Base-by-base conservation (phyloP, 345 rosid genomes). In the Boechera retrofracta region DNA sequence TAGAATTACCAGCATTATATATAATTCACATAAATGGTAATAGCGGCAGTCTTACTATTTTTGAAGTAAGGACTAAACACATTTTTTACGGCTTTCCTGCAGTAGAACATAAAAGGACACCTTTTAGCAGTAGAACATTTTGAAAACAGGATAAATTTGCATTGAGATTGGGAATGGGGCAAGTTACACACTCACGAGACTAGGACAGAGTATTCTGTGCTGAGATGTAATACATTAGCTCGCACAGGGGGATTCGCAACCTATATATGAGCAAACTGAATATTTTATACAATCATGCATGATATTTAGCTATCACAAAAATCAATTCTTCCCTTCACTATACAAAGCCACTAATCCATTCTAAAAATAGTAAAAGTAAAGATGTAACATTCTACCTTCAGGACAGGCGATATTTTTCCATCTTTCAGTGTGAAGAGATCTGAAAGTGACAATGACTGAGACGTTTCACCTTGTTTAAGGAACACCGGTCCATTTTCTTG, bases 241-340 rank as follows among this genome's bases (percentile, higher is more conserved):
- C 99, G 85, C 47, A 94, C 98, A 67, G 98, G 96, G 61, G 98
- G 98, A 62, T 84, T 76, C 35, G 91, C 98, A 24, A 80, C 93
- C 98, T 91, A 74, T 63, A 77, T 7, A 74, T 35, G 45, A 81
- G 18, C 38, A 64, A 45, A 55, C 48, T 32, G 15, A 49, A 63
- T 13, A 52, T 9, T 28, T 15, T 15, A 61, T 15, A 5, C 26
- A 72, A 72, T 48, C 31, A 48, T 45, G 61, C 31, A 71, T 13
- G 24, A 31, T 33, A 57, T 66, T 41, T 55, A 66, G 79, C 60
- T 59, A 65, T 44, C 15, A 3, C 5, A 63, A 65, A 6, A 13
- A 3, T 1, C 1, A 63, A 9, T 4, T 13, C 45, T 15, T 10
- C 8, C 48, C 3, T 47, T 74, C 5, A 35, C 64, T 6, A 61